Base-by-base conservation (phyloP, 176 grass and related monocot genomes). In the Oryza glumipatula region DNA sequence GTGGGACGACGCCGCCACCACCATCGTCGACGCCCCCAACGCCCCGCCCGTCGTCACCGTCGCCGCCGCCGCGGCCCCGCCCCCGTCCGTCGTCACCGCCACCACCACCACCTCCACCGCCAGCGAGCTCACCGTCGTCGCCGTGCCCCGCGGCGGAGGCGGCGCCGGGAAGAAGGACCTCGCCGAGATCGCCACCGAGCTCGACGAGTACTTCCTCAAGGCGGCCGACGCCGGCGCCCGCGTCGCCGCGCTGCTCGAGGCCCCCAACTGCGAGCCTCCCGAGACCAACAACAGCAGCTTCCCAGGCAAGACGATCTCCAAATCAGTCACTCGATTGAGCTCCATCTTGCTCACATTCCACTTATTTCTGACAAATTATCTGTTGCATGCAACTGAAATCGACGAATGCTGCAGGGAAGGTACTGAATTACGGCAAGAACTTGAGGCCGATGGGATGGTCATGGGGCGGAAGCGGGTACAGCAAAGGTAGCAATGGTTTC, bases 151-250 rank as follows among this genome's bases (percentile, higher is more conserved):
- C 5, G 36, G 36, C 36, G 36, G 91, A 67, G 82, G 48, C 54
- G 84, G 49, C 65, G 73, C 74, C 1, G 88, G 87, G 36, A 93
- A 87, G 61, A 98, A 98, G 79, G 93, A 96, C 65, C 91, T 98
- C 43, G 85, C 93, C 7, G 96, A 95, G 89, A 96, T 98, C 70
- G 91, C 91, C 24, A 92, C 92, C 67, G 96, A 98, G 68, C 91
- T 98, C 11, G 96, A 98, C 33, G 96, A 98, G 80, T 98, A 98
- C 94, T 98, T 98, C 84, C 93, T 98, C 80, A 98, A 98, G 89
- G 93, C 96, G 4, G 88, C 93, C 12, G 96, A 98, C 8, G 87
- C 93, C 30, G 96, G 96, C 38, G 76, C 77, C 19, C 89, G 89
- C 58, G 96, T 98, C 54, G 88, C 96, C 3, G 81, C 82, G 13